phyloP scores from a whole-genome alignment of 2,329 filamentous ascomycete genomes.

The Paraphaeosphaeria minitans region DNA sequence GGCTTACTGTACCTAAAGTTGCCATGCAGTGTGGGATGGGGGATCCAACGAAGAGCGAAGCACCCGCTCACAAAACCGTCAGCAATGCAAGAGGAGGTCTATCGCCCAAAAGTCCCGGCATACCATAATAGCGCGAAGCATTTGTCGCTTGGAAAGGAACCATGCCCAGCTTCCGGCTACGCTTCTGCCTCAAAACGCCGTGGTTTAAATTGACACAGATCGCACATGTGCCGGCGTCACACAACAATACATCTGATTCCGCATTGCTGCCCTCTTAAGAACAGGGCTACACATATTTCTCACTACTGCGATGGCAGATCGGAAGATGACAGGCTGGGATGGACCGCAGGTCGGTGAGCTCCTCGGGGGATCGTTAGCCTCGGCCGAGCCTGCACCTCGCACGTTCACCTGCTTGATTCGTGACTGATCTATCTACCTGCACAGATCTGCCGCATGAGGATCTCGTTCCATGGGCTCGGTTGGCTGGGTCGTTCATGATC shows the following conservation, averaged over 20 bases:
- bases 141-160: not conserved
- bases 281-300: not conserved
- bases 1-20: too few relatives aligned
- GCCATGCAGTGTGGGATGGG: too few relatives aligned
- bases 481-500: not conserved
- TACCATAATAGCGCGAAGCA: not conserved
- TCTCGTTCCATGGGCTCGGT: not conserved
- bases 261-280: not conserved
- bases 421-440: not conserved
- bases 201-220: not conserved
- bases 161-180: not conserved
- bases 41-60: not conserved
- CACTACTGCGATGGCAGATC: not conserved
- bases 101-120: not conserved
- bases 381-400: conserved; percentile 2
- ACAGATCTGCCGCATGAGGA: not conserved
- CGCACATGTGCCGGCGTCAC: not conserved
- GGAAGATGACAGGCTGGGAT: not conserved
- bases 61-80: not conserved
- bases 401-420: conserved; percentile 1
- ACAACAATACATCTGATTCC: not conserved
- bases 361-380: not conserved
- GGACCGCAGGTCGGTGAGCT: not conserved
- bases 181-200: not conserved
- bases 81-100: too few relatives aligned